phyloP scores from a whole-genome alignment of 306 rosid genomes.

The Cajanus cajan region DNA sequence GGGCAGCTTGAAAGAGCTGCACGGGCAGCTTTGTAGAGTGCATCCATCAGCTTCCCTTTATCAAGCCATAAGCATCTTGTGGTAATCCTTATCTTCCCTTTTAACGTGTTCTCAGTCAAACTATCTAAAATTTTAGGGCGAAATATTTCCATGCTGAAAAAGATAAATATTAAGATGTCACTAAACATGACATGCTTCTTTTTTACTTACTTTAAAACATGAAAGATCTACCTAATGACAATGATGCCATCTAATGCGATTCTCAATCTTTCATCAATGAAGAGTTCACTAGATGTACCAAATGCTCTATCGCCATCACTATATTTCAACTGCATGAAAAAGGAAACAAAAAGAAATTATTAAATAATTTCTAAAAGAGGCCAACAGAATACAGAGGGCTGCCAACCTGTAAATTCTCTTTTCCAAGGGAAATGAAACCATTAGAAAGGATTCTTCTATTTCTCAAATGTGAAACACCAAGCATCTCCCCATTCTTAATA shows the following conservation, averaged over 20 bases:
- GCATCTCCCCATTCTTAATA: slow-evolving; percentile 10
- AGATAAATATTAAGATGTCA: not conserved
- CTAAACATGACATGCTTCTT: not conserved
- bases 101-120: not conserved
- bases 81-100: not conserved
- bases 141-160: slow-evolving; percentile 3
- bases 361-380: not conserved
- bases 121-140: not conserved
- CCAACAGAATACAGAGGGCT: not conserved
- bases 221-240: not conserved
- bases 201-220: not conserved
- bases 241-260: not conserved
- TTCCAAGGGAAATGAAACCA: slow-evolving; percentile 1
- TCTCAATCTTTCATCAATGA: slow-evolving; percentile 10
- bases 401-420: not conserved
- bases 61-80: slow-evolving; percentile 11
- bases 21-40: not conserved
- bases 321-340: slow-evolving; percentile 1
- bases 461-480: slow-evolving; percentile 10
- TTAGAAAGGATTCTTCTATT: not conserved
- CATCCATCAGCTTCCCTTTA: slow-evolving; percentile 9
- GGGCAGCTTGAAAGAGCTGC: slow-evolving; percentile 2
- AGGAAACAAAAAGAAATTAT: not conserved
- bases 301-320: not conserved
- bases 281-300: not conserved